Percentiles rank a stretch among this genome's conserved stretches.
Evolutionary conservation across 371 early-diverging fungal genomes (phyloP).

Genomic region (Lichtheimia ramosa): DNA sequence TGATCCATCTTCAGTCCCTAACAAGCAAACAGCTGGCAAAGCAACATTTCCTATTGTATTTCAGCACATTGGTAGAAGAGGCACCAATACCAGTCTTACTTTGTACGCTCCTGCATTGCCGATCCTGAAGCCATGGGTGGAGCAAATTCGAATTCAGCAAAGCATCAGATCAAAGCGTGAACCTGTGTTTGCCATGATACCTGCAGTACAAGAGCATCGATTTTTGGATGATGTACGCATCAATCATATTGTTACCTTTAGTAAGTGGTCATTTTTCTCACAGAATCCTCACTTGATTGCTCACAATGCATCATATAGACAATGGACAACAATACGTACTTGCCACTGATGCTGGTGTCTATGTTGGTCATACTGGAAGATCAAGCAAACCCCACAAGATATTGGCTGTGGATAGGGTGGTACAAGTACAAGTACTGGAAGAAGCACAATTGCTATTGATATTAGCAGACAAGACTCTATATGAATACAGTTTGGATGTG

Average conservation of each 20-base stretch:
- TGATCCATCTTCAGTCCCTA: not conserved
- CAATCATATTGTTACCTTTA: slow-evolving; percentile 40
- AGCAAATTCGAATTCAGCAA: slow-evolving; percentile 75
- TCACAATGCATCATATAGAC: slow-evolving; percentile 16
- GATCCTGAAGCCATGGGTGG: slow-evolving; percentile 80
- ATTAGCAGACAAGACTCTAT: slow-evolving; percentile 34
- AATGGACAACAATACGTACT: slow-evolving; percentile 41
- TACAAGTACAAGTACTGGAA: slow-evolving; percentile 43
- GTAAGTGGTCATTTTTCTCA: slow-evolving; percentile 19
- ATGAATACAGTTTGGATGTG: slow-evolving; percentile 39
- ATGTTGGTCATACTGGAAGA: slow-evolving; percentile 34
- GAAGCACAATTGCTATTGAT: slow-evolving; percentile 34
- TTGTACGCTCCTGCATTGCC: slow-evolving; percentile 75
- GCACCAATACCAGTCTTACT: slow-evolving; percentile 43
- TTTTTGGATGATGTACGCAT: slow-evolving; percentile 24
- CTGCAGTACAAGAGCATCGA: slow-evolving; percentile 22
- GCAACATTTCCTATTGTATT: slow-evolving; percentile 67
- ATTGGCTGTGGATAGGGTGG: slow-evolving; percentile 27
- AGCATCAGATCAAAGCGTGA: slow-evolving; percentile 51
- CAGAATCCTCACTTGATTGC: too few species aligned
- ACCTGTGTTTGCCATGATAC: slow-evolving; percentile 61
- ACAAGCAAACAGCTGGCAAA: slow-evolving; percentile 16
- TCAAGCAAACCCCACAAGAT: slow-evolving; percentile 31
- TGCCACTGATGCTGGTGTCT: slow-evolving; percentile 45
- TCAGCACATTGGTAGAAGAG: slow-evolving; percentile 71